Percentiles rank a stretch among this genome's conserved stretches.
These are phyloP conservation scores for Stachybotrys elegans DNA, from an alignment of 2,329 filamentous ascomycete species.

Conservation along the genomic window DNA sequence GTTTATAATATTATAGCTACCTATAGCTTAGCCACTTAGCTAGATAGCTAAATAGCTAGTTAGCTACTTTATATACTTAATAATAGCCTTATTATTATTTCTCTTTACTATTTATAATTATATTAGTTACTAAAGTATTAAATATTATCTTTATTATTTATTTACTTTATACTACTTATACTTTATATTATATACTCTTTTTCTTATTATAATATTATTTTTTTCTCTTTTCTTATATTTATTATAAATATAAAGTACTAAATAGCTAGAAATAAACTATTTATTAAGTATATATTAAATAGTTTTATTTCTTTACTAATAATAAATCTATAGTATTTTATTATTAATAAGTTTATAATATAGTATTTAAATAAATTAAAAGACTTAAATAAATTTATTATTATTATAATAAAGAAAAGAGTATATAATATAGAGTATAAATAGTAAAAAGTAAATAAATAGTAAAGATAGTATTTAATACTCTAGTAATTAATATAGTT, in stretches of 20 bases:
- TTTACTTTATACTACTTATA: background rate
- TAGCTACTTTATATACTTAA: too few species aligned
- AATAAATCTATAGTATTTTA: constrained; percentile 1
- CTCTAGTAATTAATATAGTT: too few species aligned
- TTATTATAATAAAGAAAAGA: constrained; percentile 3
- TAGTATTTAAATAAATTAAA: constrained; percentile 5
- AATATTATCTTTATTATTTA: too few species aligned
- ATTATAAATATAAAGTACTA: constrained; percentile 3
- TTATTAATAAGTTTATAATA: background rate
- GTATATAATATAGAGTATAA: constrained; percentile 2
- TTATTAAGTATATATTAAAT: constrained; percentile 1
- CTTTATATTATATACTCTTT: background rate
- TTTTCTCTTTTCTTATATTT: constrained; percentile 4
- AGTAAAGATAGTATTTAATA: too few species aligned
- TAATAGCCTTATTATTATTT: too few species aligned
- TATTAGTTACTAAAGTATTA: too few species aligned
- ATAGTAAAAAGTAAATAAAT: too few species aligned
- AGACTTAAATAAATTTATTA: constrained; percentile 3
- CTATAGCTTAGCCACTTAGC: too few species aligned
- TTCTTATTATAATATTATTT: constrained; percentile 3
- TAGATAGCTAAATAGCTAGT: too few species aligned
- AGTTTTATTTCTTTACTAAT: background rate
- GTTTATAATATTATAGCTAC: too few species aligned
- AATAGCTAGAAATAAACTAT: constrained; percentile 2
- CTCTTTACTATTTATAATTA: too few species aligned